phyloP scores from a whole-genome alignment of 2,329 filamentous ascomycete species.

The Verticillium isaacii region DNA sequence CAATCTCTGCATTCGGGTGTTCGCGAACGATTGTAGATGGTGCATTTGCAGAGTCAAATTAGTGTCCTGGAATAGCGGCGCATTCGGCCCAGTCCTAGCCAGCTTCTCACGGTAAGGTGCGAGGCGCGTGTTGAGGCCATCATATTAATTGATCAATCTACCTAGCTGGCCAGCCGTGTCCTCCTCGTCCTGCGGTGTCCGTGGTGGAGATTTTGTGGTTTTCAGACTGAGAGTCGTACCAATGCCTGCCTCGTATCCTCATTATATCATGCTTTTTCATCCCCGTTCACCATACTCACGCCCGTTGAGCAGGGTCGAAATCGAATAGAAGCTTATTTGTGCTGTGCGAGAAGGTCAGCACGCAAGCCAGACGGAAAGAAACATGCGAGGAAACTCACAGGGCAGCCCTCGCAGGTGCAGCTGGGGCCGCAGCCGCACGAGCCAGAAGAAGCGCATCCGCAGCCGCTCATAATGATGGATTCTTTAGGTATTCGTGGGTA shows the following conservation, averaged over 20 bases:
- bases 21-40: too few species aligned
- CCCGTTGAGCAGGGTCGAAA: background rate
- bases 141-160: background rate
- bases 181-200: background rate
- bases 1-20: too few species aligned
- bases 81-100: too few species aligned
- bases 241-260: background rate
- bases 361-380: background rate
- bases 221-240: background rate
- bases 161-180: background rate
- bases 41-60: too few species aligned
- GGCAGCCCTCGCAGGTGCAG: background rate
- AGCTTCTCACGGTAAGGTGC: too few species aligned
- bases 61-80: too few species aligned
- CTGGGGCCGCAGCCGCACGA: background rate
- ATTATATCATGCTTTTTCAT: background rate
- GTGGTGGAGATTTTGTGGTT: background rate
- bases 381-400: background rate
- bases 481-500: background rate
- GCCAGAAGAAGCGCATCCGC: background rate
- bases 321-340: background rate
- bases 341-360: background rate
- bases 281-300: background rate
- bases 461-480: background rate
- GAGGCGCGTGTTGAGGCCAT: too few species aligned